These are phyloP conservation scores for Boletus sensibilis DNA, from an alignment of 768 basidiomycete genomes.

Conservation along the genomic window DNA sequence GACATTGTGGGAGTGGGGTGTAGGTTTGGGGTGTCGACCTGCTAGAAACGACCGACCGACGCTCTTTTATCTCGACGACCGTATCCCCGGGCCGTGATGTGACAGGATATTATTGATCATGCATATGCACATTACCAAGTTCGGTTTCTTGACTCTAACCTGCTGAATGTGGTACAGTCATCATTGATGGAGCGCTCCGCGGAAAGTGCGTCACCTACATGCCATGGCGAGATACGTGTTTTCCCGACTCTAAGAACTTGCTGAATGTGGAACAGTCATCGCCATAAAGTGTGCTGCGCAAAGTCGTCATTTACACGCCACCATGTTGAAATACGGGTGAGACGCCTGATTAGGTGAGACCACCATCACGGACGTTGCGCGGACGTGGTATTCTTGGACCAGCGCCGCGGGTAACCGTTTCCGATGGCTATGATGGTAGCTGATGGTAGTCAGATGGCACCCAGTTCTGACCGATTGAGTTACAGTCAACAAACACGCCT, in stretches of 20 bases:
- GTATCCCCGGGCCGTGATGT: not conserved
- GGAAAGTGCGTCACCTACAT: too few relatives aligned
- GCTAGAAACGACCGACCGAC: not conserved
- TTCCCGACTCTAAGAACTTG: too few relatives aligned
- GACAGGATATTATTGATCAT: not conserved
- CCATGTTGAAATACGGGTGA: too few relatives aligned
- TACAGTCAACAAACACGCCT: not conserved
- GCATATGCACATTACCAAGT: too few relatives aligned
- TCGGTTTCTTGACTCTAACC: too few relatives aligned
- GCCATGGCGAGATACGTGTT: not conserved
- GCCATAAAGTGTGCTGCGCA: not conserved
- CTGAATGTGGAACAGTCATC: not conserved
- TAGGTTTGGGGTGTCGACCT: not conserved
- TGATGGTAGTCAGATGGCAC: too few relatives aligned
- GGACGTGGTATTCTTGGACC: not conserved
- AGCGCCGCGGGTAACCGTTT: not conserved
- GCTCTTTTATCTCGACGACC: not conserved
- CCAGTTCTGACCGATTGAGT: not conserved
- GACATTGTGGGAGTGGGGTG: slow-evolving; percentile 10
- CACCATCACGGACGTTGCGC: not conserved
- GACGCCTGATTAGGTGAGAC: not conserved
- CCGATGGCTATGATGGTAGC: not conserved
- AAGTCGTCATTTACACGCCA: not conserved
- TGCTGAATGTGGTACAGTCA: too few relatives aligned
- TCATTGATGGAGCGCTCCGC: too few relatives aligned